phyloP scores from a whole-genome alignment of 148 eudicot species.

The Cornus florida region DNA sequence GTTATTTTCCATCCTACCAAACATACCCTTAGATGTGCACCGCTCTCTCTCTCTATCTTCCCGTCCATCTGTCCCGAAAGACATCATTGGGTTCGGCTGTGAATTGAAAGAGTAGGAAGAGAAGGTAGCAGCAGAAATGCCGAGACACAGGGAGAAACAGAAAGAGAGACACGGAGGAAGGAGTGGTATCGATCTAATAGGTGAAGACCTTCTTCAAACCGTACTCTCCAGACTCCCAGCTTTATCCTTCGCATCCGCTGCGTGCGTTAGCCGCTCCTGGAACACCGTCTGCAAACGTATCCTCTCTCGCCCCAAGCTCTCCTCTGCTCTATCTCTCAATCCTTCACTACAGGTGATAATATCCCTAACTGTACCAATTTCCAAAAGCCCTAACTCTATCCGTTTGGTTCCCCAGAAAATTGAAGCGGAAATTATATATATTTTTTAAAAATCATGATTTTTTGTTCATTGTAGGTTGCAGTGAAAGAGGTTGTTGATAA shows the following conservation, averaged over 20 bases:
- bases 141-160: constrained; percentile 3
- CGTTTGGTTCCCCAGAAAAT: not conserved
- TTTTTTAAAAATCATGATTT: too few relatives aligned
- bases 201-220: constrained; percentile 55
- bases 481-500: constrained; percentile 67
- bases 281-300: constrained; percentile 45
- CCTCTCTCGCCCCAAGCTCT: constrained; percentile 61
- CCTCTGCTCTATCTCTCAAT: constrained; percentile 67
- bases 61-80: too few relatives aligned
- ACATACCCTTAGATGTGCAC: too few relatives aligned
- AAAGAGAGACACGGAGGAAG: not conserved
- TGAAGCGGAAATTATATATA: too few relatives aligned
- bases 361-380: not conserved
- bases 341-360: constrained; percentile 39
- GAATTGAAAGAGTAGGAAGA: too few relatives aligned
- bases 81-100: too few relatives aligned
- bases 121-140: not conserved
- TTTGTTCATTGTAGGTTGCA: constrained; percentile 47
- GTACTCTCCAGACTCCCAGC: constrained; percentile 69
- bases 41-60: too few relatives aligned
- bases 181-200: constrained; percentile 30
- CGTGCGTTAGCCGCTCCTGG: constrained; percentile 84
- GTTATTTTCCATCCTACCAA: too few relatives aligned
- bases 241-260: constrained; percentile 66
- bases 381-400: not conserved